A percentile compares a stretch with the other conserved stretches of the same genome.
phyloP scores from a whole-genome alignment of 371 early-diverging fungal species.

The Zopfochytrium polystomum region DNA sequence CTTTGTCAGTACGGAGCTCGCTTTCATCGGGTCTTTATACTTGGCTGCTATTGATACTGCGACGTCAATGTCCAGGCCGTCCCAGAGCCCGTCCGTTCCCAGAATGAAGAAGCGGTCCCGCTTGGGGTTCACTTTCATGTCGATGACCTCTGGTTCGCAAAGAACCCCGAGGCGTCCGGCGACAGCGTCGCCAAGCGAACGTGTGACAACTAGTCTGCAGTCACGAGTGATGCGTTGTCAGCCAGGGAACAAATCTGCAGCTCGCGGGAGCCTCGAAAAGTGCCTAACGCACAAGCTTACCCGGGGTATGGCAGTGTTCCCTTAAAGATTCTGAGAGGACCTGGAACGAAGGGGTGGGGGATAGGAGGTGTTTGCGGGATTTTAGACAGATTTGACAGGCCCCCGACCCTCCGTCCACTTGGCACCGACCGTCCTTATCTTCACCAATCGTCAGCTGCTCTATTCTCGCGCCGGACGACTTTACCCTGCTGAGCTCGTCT shows the following conservation, averaged over 20 bases:
- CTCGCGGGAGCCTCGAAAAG: background rate
- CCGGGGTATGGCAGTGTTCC: conserved; percentile 54
- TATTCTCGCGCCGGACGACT: conserved; percentile 41
- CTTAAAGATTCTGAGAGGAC: conserved; percentile 51
- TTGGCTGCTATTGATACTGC: conserved; percentile 27
- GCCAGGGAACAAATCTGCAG: conserved; percentile 3
- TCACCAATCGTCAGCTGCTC: conserved; percentile 40
- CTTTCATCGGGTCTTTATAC: conserved; percentile 25
- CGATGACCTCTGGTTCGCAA: conserved; percentile 41
- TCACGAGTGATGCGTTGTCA: background rate
- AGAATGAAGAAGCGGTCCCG: conserved; percentile 39
- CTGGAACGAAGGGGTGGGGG: too few relatives aligned
- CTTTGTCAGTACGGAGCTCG: conserved; percentile 32
- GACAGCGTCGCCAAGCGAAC: conserved; percentile 49
- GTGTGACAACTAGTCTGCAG: conserved; percentile 45
- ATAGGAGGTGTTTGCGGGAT: too few relatives aligned
- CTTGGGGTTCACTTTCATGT: conserved; percentile 9
- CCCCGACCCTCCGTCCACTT: background rate
- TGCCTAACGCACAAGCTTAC: conserved; percentile 20
- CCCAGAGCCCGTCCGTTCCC: conserved; percentile 52
- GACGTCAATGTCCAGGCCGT: conserved; percentile 39
- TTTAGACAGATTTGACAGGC: background rate
- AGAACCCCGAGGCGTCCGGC: conserved; percentile 45
- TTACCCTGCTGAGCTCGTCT: conserved; percentile 38
- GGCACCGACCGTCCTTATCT: conserved; percentile 13